Percentiles rank a stretch among this genome's conserved stretches.
These are phyloP conservation scores for Paramarasmius palmivorus DNA, from an alignment of 1,284 basidiomycete species.

Conservation along the genomic window DNA sequence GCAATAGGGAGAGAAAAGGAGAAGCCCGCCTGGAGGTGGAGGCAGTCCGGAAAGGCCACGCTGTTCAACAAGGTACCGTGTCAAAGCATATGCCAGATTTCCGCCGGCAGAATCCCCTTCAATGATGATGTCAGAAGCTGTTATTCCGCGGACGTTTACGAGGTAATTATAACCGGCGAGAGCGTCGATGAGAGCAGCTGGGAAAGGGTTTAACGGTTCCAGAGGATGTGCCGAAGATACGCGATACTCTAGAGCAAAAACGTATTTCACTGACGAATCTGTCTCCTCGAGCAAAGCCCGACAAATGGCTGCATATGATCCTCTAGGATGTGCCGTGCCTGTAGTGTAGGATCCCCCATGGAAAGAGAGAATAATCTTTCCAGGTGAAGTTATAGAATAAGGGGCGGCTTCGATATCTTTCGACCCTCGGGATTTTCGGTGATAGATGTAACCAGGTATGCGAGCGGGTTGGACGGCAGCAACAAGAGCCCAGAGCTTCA, in stretches of 20 bases:
- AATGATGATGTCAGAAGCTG: constrained; percentile 55
- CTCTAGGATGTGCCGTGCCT: constrained; percentile 43
- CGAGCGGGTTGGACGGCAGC: constrained; percentile 39
- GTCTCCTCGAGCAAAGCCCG: constrained; percentile 32
- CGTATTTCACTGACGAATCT: background rate
- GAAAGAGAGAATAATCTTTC: constrained; percentile 51
- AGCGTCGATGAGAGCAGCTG: constrained; percentile 42
- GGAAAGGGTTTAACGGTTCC: constrained; percentile 31
- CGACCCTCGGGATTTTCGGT: constrained; percentile 42
- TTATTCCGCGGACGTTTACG: constrained; percentile 30
- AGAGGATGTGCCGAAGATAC: constrained; percentile 20
- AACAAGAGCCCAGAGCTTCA: constrained; percentile 42
- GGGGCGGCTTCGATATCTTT: constrained; percentile 31
- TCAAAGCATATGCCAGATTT: constrained; percentile 64
- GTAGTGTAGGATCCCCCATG: constrained; percentile 51
- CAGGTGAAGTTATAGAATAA: constrained; percentile 36
- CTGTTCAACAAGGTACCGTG: constrained; percentile 52
- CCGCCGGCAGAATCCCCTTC: constrained; percentile 69
- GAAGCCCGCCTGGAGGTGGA: constrained; percentile 47
- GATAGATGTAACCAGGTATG: constrained; percentile 60
- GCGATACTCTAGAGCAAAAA: constrained; percentile 18
- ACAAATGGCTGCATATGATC: constrained; percentile 30
- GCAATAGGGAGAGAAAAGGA: constrained; percentile 59
- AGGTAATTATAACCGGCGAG: constrained; percentile 41
- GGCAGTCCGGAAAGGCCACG: constrained; percentile 31